phyloP scores from a whole-genome alignment of 352 stramenopile species.

The Ophiocytium majus region DNA sequence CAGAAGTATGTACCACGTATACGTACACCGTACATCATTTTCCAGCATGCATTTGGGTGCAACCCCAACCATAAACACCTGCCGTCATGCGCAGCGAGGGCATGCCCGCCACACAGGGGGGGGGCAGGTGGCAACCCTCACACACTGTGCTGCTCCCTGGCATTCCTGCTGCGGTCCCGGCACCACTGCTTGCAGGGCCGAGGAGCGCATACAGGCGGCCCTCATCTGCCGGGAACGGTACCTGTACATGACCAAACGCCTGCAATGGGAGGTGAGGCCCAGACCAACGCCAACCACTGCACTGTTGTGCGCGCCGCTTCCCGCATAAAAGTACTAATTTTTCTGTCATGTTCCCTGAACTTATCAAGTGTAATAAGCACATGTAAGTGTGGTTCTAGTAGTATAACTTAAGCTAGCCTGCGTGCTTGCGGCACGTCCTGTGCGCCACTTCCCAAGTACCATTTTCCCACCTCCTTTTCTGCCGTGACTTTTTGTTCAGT shows the following conservation, averaged over 20 bases:
- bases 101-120: not conserved
- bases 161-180: too few species aligned
- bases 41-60: too few species aligned
- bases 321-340: not conserved
- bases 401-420: not conserved
- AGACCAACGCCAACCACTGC: not conserved
- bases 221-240: conserved; percentile 2
- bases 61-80: too few species aligned
- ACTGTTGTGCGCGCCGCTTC: not conserved
- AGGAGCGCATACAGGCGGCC: conserved; percentile 11
- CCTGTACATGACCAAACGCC: conserved; percentile 16
- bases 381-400: not conserved
- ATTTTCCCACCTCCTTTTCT: too few species aligned
- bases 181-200: not conserved
- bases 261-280: not conserved
- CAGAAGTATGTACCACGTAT: too few species aligned
- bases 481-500: too few species aligned
- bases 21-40: too few species aligned
- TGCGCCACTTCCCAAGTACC: not conserved
- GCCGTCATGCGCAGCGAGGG: not conserved
- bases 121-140: not conserved
- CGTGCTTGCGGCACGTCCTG: not conserved
- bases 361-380: not conserved
- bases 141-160: not conserved
- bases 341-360: not conserved